Conservation (phyloP, 2,329 filamentous ascomycete species). For the Sclerotinia subarctica region DNA sequence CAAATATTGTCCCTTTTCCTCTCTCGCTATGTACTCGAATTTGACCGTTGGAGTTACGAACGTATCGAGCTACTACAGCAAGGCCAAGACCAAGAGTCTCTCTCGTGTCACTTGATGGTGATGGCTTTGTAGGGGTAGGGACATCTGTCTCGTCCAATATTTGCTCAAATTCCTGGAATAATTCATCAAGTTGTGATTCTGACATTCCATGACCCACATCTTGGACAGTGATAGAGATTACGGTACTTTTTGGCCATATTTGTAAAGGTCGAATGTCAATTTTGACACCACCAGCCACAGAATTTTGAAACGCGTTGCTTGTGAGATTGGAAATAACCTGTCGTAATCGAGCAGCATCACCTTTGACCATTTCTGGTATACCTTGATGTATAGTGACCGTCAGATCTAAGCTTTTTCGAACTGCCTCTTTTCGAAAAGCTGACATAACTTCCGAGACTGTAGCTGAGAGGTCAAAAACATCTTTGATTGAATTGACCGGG, state of each 20-base stretch:
- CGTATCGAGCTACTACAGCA: slow-evolving; percentile 30
- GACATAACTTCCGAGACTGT: slow-evolving; percentile 75
- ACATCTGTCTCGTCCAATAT: slow-evolving; percentile 48
- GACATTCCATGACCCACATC: slow-evolving; percentile 29
- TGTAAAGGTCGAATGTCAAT: slow-evolving; percentile 27
- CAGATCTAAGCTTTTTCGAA: slow-evolving; percentile 38
- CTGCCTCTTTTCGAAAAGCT: slow-evolving; percentile 69
- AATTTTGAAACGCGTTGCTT: slow-evolving; percentile 31
- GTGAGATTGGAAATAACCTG: slow-evolving; percentile 30
- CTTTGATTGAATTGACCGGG: slow-evolving; percentile 72
- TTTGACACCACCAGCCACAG: slow-evolving; percentile 26
- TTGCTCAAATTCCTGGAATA: slow-evolving; percentile 59
- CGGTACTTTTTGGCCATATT: slow-evolving; percentile 16
- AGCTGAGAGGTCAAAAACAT: slow-evolving; percentile 67
- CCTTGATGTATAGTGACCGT: slow-evolving; percentile 25
- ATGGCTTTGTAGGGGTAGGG: slow-evolving; percentile 3
- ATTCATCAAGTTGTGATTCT: slow-evolving; percentile 48
- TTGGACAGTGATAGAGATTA: slow-evolving; percentile 28
- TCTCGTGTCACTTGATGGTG: slow-evolving; percentile 12
- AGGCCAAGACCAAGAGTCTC: slow-evolving; percentile 30
- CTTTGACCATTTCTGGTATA: slow-evolving; percentile 27
- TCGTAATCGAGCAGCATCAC: slow-evolving; percentile 28
- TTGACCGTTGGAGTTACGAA: slow-evolving; percentile 29
- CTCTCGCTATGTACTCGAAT: slow-evolving; percentile 27
- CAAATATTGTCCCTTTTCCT: slow-evolving; percentile 30